phyloP scores from a whole-genome alignment of 1,284 basidiomycete species.

The Ceratobasidium sp. region DNA sequence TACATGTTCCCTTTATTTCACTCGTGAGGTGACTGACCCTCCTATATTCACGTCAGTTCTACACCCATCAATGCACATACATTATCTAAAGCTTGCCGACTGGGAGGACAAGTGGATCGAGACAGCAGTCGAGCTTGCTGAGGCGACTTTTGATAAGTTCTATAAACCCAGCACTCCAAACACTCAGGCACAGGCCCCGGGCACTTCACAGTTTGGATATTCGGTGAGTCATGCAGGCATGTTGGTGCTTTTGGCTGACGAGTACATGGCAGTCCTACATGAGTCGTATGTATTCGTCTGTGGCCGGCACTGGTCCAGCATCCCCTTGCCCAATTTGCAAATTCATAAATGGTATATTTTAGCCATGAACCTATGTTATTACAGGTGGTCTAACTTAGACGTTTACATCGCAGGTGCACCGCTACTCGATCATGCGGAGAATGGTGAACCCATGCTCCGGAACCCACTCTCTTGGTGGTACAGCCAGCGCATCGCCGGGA shows the following conservation, averaged over 20 bases:
- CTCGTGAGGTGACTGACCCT: background rate
- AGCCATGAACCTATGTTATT: background rate
- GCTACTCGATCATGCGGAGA: background rate
- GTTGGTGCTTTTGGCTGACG: background rate
- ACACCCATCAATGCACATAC: background rate
- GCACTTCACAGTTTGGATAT: background rate
- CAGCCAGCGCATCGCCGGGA: background rate
- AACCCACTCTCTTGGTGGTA: conserved; percentile 23
- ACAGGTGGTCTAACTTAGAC: background rate
- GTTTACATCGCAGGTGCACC: background rate
- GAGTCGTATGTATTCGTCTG: background rate
- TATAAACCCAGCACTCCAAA: background rate
- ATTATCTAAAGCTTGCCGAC: background rate
- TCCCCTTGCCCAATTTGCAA: background rate
- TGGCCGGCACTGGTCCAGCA: background rate
- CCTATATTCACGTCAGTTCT: background rate
- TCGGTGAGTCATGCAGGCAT: background rate
- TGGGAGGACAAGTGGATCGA: background rate
- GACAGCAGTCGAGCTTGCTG: background rate
- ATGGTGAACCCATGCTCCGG: background rate
- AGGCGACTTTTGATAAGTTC: background rate
- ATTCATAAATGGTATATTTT: background rate
- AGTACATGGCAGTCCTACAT: background rate
- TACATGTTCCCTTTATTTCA: background rate
- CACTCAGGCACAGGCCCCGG: background rate